Conservation (phyloP, 331 rosid species). For the Malus hybrid region DNA sequence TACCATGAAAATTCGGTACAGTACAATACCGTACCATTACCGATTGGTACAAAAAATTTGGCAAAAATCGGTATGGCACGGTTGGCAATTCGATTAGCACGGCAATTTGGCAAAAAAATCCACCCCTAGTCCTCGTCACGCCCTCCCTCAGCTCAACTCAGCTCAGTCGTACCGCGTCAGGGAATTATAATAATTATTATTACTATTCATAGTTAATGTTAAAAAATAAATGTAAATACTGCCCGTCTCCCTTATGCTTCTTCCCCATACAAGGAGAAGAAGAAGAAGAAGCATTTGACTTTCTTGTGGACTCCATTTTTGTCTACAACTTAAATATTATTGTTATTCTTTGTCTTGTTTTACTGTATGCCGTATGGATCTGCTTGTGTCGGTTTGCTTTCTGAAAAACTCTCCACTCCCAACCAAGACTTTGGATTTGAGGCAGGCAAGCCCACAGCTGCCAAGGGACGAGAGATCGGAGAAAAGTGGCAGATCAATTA, state of each 20-base stretch:
- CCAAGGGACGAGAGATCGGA: slow-evolving; percentile 7
- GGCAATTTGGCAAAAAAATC: too few relatives aligned
- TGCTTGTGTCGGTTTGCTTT: background rate
- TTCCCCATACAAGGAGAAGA: background rate
- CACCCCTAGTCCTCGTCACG: too few relatives aligned
- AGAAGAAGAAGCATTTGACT: slow-evolving; percentile 2
- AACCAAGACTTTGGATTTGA: background rate
- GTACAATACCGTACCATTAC: too few relatives aligned
- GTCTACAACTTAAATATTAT: background rate
- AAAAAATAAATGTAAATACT: too few relatives aligned
- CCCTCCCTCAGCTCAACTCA: background rate
- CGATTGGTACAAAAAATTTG: too few relatives aligned
- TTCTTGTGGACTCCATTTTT: background rate
- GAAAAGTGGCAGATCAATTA: background rate
- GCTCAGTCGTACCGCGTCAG: slow-evolving; percentile 4
- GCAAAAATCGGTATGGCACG: too few relatives aligned
- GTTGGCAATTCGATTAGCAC: too few relatives aligned
- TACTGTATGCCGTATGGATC: background rate
- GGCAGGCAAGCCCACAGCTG: background rate
- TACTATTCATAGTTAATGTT: too few relatives aligned
- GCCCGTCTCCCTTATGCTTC: background rate
- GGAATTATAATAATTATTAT: too few relatives aligned
- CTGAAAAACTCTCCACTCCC: background rate
- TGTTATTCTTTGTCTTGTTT: background rate
- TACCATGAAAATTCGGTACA: too few relatives aligned